These are phyloP conservation scores for Ambrosiella xylebori DNA, from an alignment of 2,329 filamentous ascomycete genomes.

Conservation along the genomic window DNA sequence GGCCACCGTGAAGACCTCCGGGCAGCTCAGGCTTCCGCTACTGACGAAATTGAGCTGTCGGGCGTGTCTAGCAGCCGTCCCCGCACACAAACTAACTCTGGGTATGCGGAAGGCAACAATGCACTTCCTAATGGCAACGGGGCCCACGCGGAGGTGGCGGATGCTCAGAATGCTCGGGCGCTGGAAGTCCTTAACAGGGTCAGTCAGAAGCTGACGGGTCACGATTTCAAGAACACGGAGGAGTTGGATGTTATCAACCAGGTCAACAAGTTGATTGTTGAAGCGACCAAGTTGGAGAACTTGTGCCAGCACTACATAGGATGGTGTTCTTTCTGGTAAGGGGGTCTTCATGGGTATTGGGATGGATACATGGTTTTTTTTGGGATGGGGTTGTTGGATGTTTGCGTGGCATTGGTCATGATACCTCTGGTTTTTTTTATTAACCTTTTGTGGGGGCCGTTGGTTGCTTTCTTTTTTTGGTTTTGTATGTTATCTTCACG, in stretches of 20 bases:
- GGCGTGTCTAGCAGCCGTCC: constrained; percentile 27
- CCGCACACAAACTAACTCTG: constrained; percentile 39
- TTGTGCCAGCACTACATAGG: constrained; percentile 97
- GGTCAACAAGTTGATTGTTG: constrained; percentile 84
- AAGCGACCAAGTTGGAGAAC: constrained; percentile 94
- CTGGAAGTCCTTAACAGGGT: constrained; percentile 83
- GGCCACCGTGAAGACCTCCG: constrained; percentile 42
- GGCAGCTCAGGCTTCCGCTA: constrained; percentile 23
- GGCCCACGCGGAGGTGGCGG: constrained; percentile 30
- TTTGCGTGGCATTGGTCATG: too few species aligned
- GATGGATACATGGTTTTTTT: background rate
- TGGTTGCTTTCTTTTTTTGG: background rate
- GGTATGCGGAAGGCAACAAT: constrained; percentile 13
- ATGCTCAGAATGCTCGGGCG: constrained; percentile 85
- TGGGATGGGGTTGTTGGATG: background rate
- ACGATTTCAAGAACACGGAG: constrained; percentile 74
- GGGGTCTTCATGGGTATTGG: background rate
- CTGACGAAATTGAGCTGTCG: constrained; percentile 10
- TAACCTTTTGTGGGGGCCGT: background rate
- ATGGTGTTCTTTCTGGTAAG: constrained; percentile 94
- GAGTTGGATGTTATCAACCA: constrained; percentile 75
- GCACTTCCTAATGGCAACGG: background rate
- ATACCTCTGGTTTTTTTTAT: background rate
- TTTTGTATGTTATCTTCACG: background rate
- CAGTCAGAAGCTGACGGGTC: constrained; percentile 85